These are phyloP conservation scores for Paraglomus occultum DNA, from an alignment of 192 early-diverging fungal genomes.

Conservation along the genomic window DNA sequence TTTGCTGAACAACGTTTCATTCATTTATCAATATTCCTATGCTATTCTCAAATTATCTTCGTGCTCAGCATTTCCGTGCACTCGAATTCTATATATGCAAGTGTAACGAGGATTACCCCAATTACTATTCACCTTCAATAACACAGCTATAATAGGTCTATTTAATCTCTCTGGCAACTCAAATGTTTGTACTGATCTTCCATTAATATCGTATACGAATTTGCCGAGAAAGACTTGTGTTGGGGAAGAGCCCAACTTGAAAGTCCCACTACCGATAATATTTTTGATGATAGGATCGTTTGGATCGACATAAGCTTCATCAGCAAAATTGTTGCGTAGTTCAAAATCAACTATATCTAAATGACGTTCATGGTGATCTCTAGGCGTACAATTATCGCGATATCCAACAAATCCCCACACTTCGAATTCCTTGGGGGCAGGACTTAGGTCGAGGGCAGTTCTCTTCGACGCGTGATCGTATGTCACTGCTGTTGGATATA, in stretches of 20 bases:
- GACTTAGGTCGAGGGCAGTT: conserved; percentile 13
- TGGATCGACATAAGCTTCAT: too few relatives aligned
- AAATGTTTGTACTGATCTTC: conserved; percentile 16
- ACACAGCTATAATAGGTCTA: conserved; percentile 49
- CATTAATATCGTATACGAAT: conserved; percentile 22
- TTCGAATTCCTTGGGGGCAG: conserved; percentile 24
- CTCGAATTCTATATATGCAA: conserved; percentile 73
- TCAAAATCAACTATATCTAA: too few relatives aligned
- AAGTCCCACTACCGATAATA: not conserved
- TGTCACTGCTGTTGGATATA: not conserved
- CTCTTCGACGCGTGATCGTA: conserved; percentile 1
- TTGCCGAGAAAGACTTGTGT: conserved; percentile 9
- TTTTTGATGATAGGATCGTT: too few relatives aligned
- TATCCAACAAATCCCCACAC: conserved; percentile 8
- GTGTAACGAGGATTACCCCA: conserved; percentile 72
- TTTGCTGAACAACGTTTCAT: too few relatives aligned
- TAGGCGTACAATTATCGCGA: too few relatives aligned
- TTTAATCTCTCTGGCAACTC: conserved; percentile 7
- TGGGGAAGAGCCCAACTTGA: conserved; percentile 20
- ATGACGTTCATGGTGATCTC: too few relatives aligned
- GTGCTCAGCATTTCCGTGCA: conserved; percentile 50
- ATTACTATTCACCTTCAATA: conserved; percentile 63
- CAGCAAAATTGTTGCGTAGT: too few relatives aligned
- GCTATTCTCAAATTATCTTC: too few relatives aligned
- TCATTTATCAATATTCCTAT: too few relatives aligned